Evolutionary conservation across 257 asterid genomes (phyloP), one percentile per base, ranked within the genome.

Genomic region (Thymus mandschuricus): DNA sequence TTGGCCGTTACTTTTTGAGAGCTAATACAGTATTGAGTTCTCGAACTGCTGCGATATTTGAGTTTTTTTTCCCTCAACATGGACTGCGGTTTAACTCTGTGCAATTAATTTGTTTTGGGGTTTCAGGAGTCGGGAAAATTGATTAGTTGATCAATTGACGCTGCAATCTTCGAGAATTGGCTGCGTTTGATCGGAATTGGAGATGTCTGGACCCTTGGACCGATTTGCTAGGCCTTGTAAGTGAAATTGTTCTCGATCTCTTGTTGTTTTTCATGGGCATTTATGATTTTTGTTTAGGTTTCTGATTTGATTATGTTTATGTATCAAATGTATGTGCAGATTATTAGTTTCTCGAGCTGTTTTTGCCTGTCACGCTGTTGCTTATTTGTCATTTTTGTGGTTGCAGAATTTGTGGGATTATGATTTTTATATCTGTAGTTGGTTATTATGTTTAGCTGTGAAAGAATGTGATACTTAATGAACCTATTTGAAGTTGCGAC

Each of bases 171-270:
- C 63, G 15, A 49, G 68, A 64, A 54, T 68, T 35, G 54, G 66
- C 44, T 10, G 62, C 45, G 80, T 72, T 21, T 69, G 73, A 67
- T 71, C 48, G 51, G 21, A 43, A 69, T 50, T 69, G 74, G 75
- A 71, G 65, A 90, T 90, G 97, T 90, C 98, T 30, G 98, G 98
- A 73, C 98, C 97, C 38, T 78, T 92, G 83, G 98, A 92, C 80
- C 91, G 95, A 50, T 86, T 92, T 74, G 95, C 97, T 41, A 85
- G 90, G 83, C 96, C 96, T 71, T 90, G 97, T 90, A 66, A 90
- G 98, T 80, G 64, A 2, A 56, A 48, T 57, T 50, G 6, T 50
- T 31, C 74, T 43, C 60, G 27, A 10, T 60, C 55, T 68, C 33
- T 31, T 31, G 30, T 3, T 67, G 41, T 30, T 73, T 60, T 60